Base-by-base conservation (phyloP, 2,329 filamentous ascomycete species). In the Fusarium palustre region DNA sequence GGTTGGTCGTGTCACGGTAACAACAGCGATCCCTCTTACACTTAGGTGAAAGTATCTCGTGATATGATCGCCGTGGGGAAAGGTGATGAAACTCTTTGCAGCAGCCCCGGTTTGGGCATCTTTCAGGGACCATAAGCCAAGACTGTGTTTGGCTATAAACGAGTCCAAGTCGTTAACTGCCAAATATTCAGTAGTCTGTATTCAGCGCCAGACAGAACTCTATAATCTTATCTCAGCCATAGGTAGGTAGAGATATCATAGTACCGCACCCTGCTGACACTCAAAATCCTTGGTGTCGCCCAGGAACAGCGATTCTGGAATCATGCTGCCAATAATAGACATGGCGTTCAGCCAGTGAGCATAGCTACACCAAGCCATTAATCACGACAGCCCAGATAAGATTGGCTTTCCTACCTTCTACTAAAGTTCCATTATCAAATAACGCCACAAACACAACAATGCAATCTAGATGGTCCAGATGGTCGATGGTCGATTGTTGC, bases 31-130 rank as follows among this genome's bases (percentile, higher is more conserved):
- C 56, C 33, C 33, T 65, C 57, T 74, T 43, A 43, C n/a, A 39
- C 20, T 43, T 74, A 74, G 61, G 71, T 75, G 69, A 74, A 74
- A 67, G 59, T 62, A 73, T 75, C 59, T 75, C 71, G 71, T 75
- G 69, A 75, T 75, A 50, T 34, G 54, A 73, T 71, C 58, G 54
- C 43, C 43, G 42, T 25, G 49, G 62, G 55, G 39, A 66, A 49
- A 47, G 24, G n/a, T 62, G 62, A 49, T 55, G 59, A 64, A 65
- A 65, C 43, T 68, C 41, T 36, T 52, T 52, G 55, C 48, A 48
- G 34, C 36, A 58, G 33, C 28, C 31, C 42, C 42, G 39, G 36
- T 28, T 30, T 53, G 43, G 31, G 34, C 22, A 41, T 28, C 20
- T 24, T 24, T 28, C 39, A 30, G 47, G 50, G 54, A 36, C 11